Base-by-base conservation (phyloP, 768 basidiomycete species). In the Zangia roseola region DNA sequence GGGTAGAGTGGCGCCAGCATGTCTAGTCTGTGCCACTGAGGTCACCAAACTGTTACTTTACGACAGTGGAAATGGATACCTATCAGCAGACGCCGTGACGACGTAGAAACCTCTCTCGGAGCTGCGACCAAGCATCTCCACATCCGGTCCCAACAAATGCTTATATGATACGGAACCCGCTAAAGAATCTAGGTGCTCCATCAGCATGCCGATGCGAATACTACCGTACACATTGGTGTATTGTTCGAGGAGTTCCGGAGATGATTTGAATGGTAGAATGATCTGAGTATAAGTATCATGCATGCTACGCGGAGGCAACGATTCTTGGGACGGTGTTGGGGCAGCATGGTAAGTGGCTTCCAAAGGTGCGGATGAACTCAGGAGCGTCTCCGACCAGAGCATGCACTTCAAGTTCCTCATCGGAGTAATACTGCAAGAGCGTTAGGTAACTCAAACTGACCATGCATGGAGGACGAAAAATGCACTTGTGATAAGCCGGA, bases 91-190 rank as follows among this genome's bases (percentile, higher is more conserved):
- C 30, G 90, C 91, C 2, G 91, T 92, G 10, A 91, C 90, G 55
- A 92, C 78, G 55, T 91, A 92, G 57, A 90, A 83, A 2, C 86
- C 87, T 23, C 77, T 74, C 42, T 86, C 77, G 19, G 80, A 70
- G 4, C 86, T 71, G 43, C 71, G 70, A 34, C 80, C 80, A 4
- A 84, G 65, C 1, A 74, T 76, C 53, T 77, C 67, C n/a, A 81
- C 78, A 10, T 66, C 69, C 0, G 84, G 85, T 2, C 84, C 86
- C 5, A 88, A 75, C 77, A 89, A 75, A 67, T 91, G 89, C 63
- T 89, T 86, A 67, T 91, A 92, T 4, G 88, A 77, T 49, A 91
- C 88, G 4, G 85, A 86, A 25, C 89, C 90, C 6, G 90, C 89
- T n/a, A 91, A 71, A 4, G 87, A 88, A 62, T 93, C 90, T 26